phyloP scores from a whole-genome alignment of 2,329 filamentous ascomycete genomes.

The Pestalotiopsis sp. region DNA sequence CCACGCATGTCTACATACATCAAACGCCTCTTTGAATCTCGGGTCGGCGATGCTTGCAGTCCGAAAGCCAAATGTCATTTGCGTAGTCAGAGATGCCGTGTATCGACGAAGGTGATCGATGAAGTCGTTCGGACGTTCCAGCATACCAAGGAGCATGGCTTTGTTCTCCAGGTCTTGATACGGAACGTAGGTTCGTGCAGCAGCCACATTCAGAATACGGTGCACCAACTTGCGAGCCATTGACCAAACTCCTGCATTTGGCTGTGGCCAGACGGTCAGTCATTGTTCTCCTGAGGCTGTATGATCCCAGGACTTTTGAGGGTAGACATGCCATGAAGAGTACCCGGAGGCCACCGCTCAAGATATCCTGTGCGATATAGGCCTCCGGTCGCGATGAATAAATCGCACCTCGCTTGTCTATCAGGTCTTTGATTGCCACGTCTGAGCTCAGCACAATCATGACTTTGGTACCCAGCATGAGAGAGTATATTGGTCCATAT shows the following conservation, averaged over 20 bases:
- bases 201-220: conserved; percentile 46
- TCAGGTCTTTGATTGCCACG: conserved; percentile 49
- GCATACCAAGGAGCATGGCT: conserved; percentile 52
- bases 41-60: conserved; percentile 35
- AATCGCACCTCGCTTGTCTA: conserved; percentile 51
- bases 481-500: conserved; percentile 49
- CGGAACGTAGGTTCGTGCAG: conserved; percentile 50
- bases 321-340: conserved; percentile 19
- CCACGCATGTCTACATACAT: background rate
- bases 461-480: conserved; percentile 50
- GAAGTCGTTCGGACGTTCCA: conserved; percentile 44
- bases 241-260: conserved; percentile 36
- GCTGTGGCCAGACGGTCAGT: conserved; percentile 18
- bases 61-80: conserved; percentile 52
- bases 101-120: conserved; percentile 48
- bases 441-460: conserved; percentile 51
- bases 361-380: conserved; percentile 41
- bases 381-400: conserved; percentile 48
- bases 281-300: background rate
- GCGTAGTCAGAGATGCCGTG: conserved; percentile 49
- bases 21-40: conserved; percentile 36
- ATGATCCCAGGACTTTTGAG: background rate
- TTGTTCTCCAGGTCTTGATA: conserved; percentile 60
- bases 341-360: conserved; percentile 20
- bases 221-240: conserved; percentile 42